Percentiles rank a stretch among this genome's conserved stretches.
Conservation (phyloP, 2,329 filamentous ascomycete genomes). For the Chrysosporium queenslandicum region DNA sequence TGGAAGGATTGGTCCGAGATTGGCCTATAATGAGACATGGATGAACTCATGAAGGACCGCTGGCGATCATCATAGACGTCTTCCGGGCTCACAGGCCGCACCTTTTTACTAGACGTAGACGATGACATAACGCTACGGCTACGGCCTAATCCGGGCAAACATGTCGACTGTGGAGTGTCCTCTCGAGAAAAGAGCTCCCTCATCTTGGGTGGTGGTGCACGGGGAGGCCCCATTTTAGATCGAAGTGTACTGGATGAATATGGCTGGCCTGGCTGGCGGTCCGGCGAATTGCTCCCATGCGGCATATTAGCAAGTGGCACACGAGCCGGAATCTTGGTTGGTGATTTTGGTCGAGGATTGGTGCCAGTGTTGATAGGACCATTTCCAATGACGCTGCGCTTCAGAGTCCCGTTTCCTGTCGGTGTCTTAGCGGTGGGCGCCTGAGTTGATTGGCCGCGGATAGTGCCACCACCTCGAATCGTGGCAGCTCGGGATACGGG, state of each 20-base stretch:
- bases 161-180: slow-evolving; percentile 23
- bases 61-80: slow-evolving; percentile 72
- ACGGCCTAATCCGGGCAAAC: slow-evolving; percentile 34
- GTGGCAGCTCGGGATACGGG: slow-evolving; percentile 22
- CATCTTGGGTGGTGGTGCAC: slow-evolving; percentile 83
- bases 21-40: slow-evolving; percentile 33
- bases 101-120: slow-evolving; percentile 33
- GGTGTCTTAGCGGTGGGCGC: slow-evolving; percentile 41
- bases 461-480: slow-evolving; percentile 29
- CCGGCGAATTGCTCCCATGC: slow-evolving; percentile 62
- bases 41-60: slow-evolving; percentile 39
- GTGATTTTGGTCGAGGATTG: slow-evolving; percentile 29
- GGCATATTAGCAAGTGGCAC: slow-evolving; percentile 40
- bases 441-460: slow-evolving; percentile 34
- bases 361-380: not conserved
- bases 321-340: slow-evolving; percentile 41
- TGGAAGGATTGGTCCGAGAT: slow-evolving; percentile 36
- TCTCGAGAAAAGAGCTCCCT: slow-evolving; percentile 57
- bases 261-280: slow-evolving; percentile 46
- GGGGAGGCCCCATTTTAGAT: slow-evolving; percentile 44
- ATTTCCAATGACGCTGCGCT: slow-evolving; percentile 26
- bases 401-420: slow-evolving; percentile 31
- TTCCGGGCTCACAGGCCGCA: slow-evolving; percentile 57
- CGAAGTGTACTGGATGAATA: slow-evolving; percentile 37
- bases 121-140: slow-evolving; percentile 42